Conservation (phyloP, 78 protist species). For the Dictyostelium purpureum region DNA sequence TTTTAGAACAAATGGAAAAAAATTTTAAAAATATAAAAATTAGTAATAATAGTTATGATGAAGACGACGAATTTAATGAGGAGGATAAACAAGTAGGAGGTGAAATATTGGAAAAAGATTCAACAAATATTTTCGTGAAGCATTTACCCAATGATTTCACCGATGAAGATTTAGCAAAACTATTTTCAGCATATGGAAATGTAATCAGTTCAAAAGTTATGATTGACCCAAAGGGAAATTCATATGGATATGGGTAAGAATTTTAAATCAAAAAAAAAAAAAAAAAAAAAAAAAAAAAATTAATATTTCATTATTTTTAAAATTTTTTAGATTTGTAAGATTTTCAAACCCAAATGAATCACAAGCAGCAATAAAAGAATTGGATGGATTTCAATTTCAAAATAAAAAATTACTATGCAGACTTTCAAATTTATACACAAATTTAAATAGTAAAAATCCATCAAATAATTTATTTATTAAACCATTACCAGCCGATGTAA, state of each 20-base stretch:
- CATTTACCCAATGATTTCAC: slow-evolving; percentile 67
- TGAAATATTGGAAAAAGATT: slow-evolving; percentile 14
- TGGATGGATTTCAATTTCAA: slow-evolving; percentile 50
- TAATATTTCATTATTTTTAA: no score
- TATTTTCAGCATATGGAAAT: slow-evolving; percentile 63
- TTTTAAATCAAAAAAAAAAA: not conserved
- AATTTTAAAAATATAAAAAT: not conserved
- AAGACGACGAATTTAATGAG: not conserved
- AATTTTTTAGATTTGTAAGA: slow-evolving; percentile 25
- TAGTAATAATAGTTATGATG: not conserved
- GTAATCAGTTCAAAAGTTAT: slow-evolving; percentile 68
- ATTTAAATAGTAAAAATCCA: slow-evolving; percentile 52
- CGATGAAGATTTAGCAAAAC: slow-evolving; percentile 7
- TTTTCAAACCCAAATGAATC: slow-evolving; percentile 42
- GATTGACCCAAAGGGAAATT: slow-evolving; percentile 58
- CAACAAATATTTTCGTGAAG: slow-evolving; percentile 69
- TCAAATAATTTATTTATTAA: slow-evolving; percentile 73
- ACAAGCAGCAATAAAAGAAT: slow-evolving; percentile 9
- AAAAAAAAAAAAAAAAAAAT: not conserved
- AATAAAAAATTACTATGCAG: slow-evolving; percentile 66
- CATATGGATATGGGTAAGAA: slow-evolving; percentile 61
- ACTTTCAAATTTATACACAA: slow-evolving; percentile 59
- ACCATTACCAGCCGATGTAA: slow-evolving; percentile 46
- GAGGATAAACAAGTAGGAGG: not conserved
- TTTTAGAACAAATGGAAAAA: not conserved